These are phyloP conservation scores for Cytospora mali DNA, from an alignment of 2,329 filamentous ascomycete genomes.

Conservation along the genomic window DNA sequence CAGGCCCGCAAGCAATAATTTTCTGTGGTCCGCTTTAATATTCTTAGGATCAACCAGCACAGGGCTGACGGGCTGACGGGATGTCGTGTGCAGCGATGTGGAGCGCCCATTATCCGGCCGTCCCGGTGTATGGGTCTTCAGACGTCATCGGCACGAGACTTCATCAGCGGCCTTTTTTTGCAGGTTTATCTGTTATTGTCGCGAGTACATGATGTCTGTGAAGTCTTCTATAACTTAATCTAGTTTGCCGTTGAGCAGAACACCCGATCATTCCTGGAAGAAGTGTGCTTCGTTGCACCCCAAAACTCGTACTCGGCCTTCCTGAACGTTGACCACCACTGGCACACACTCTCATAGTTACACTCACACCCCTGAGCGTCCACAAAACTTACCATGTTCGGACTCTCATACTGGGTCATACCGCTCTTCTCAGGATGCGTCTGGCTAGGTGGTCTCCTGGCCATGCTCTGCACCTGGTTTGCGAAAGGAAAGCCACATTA, in stretches of 20 bases:
- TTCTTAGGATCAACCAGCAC: neutral
- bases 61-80: neutral
- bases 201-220: neutral
- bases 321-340: neutral
- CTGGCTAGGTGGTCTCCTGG: constrained; percentile 23
- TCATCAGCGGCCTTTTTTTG: neutral
- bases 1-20: neutral
- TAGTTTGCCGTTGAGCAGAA: neutral
- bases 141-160: neutral
- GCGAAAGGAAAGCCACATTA: constrained; percentile 44
- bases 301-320: neutral
- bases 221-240: neutral
- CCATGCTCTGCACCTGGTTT: constrained; percentile 19
- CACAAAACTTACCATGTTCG: neutral
- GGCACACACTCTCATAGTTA: no score
- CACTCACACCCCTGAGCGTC: neutral
- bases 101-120: neutral
- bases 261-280: neutral
- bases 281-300: neutral
- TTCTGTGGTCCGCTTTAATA: neutral
- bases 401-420: constrained; percentile 18
- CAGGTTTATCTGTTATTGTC: neutral
- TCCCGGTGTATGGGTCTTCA: neutral
- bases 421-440: constrained; percentile 17
- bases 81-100: neutral